A percentile compares a stretch with the other conserved stretches of the same genome.
Conservation (phyloP, 768 basidiomycete genomes). For the Rhodosporidiobolus odoratus region DNA sequence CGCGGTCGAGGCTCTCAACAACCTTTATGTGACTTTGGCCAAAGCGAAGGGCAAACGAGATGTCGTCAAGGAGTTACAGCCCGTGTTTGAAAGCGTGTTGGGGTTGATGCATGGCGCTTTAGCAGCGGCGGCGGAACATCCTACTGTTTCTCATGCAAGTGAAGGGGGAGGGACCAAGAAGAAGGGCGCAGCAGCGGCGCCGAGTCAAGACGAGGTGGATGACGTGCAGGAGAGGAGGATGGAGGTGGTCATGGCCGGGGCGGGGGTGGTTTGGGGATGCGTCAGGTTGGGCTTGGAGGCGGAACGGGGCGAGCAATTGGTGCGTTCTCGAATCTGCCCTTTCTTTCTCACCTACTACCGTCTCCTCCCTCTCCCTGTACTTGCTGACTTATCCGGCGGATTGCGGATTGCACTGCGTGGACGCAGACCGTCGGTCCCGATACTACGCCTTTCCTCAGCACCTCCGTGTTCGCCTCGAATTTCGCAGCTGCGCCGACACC, state of each 20-base stretch:
- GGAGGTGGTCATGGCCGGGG: constrained; percentile 44
- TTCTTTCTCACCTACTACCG: background rate
- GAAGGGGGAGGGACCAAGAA: constrained; percentile 33
- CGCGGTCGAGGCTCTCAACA: constrained; percentile 51
- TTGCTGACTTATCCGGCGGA: no score
- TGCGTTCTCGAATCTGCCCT: constrained; percentile 3
- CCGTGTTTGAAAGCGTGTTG: constrained; percentile 22
- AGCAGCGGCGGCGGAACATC: background rate
- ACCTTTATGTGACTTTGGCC: constrained; percentile 49
- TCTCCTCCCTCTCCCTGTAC: background rate
- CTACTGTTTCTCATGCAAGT: constrained; percentile 7
- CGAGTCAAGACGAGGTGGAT: constrained; percentile 35
- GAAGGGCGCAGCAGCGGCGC: constrained; percentile 28
- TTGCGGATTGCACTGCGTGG: no score
- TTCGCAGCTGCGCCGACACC: constrained; percentile 32
- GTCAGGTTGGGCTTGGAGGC: constrained; percentile 40
- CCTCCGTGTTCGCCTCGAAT: constrained; percentile 17
- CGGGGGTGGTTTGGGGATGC: constrained; percentile 41
- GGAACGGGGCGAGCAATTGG: constrained; percentile 2
- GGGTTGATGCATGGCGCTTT: constrained; percentile 17
- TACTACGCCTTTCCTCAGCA: background rate
- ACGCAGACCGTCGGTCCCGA: background rate
- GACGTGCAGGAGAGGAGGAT: constrained; percentile 43
- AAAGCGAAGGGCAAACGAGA: constrained; percentile 26
- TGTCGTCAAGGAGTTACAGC: constrained; percentile 20